Evolutionary conservation across 2,329 filamentous ascomycete genomes (phyloP).

Genomic region (Sphaceloma murrayae): DNA sequence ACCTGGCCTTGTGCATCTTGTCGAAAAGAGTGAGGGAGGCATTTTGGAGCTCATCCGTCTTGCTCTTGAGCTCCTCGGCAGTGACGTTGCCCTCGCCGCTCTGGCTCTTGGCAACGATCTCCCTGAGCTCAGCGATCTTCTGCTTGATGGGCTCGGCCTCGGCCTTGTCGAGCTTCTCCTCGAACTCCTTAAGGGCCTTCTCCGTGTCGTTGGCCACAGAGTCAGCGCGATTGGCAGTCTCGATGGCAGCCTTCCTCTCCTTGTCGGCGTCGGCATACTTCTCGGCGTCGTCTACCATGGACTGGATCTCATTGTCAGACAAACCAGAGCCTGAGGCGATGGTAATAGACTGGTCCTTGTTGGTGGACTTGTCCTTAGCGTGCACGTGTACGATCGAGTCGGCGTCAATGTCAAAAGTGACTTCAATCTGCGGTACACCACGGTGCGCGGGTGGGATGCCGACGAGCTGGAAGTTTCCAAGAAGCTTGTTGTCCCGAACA

Average conservation of each 20-base stretch:
- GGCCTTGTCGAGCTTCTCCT: constrained; percentile 91
- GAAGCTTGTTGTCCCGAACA: constrained; percentile 94
- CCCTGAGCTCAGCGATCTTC: constrained; percentile 82
- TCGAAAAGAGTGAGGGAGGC: constrained; percentile 95
- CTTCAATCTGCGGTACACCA: constrained; percentile 92
- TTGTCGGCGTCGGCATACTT: constrained; percentile 91
- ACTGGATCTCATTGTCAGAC: constrained; percentile 86
- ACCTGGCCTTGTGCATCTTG: constrained; percentile 98
- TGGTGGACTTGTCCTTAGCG: constrained; percentile 97
- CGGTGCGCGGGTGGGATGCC: constrained; percentile 93
- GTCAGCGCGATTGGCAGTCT: constrained; percentile 95
- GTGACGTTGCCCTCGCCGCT: constrained; percentile 78
- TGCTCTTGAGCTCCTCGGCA: constrained; percentile 91
- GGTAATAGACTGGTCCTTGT: constrained; percentile 99
- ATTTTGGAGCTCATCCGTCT: constrained; percentile 96
- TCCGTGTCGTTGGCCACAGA: constrained; percentile 94
- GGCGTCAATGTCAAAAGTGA: constrained; percentile 97
- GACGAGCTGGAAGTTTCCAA: constrained; percentile 98
- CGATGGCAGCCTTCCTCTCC: constrained; percentile 91
- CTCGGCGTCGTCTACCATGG: constrained; percentile 97
- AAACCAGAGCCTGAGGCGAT: constrained; percentile 97
- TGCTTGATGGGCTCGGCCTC: constrained; percentile 89
- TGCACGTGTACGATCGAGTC: constrained; percentile 97
- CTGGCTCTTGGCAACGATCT: constrained; percentile 86
- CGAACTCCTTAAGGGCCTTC: constrained; percentile 93